A percentile compares a stretch with the other conserved stretches of the same genome.
Evolutionary conservation across 768 basidiomycete species (phyloP).

Genomic region (Amanita molliuscula): DNA sequence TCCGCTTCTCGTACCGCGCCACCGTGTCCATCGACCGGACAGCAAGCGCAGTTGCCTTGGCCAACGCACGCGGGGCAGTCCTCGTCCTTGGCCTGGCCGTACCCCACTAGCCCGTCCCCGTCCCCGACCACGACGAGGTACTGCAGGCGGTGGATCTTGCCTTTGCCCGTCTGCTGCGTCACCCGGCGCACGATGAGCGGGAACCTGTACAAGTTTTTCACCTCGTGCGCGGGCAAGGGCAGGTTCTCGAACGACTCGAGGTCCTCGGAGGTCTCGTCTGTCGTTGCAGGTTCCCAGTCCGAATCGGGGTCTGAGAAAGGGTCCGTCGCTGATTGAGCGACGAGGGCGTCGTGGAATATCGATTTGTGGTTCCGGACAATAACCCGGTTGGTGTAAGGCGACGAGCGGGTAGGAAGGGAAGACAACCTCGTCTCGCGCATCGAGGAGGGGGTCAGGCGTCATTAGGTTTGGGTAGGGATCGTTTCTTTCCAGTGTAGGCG

Average conservation of each 20-base stretch:
- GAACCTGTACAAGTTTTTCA: slow-evolving; percentile 25
- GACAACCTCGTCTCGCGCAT: slow-evolving; percentile 44
- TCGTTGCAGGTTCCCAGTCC: slow-evolving; percentile 12
- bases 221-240: slow-evolving; percentile 12
- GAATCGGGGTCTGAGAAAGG: slow-evolving; percentile 17
- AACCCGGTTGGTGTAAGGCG: slow-evolving; percentile 50
- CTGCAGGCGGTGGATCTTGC: slow-evolving; percentile 62
- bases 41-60: slow-evolving; percentile 57
- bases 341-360: slow-evolving; percentile 39
- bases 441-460: slow-evolving; percentile 49
- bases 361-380: slow-evolving; percentile 64
- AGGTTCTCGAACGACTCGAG: slow-evolving; percentile 17
- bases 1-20: slow-evolving; percentile 87
- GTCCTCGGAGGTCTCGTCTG: slow-evolving; percentile 22
- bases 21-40: slow-evolving; percentile 87
- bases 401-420: slow-evolving; percentile 40
- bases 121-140: slow-evolving; percentile 70
- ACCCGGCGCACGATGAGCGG: slow-evolving; percentile 47
- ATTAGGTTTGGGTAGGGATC: slow-evolving; percentile 47
- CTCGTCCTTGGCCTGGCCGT: slow-evolving; percentile 71
- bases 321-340: slow-evolving; percentile 19
- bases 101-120: slow-evolving; percentile 74
- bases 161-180: slow-evolving; percentile 89
- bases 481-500: neutral
- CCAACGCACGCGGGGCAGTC: slow-evolving; percentile 41